phyloP scores from a whole-genome alignment of 73 alveolate genomes.

The Urostyla sp. region DNA sequence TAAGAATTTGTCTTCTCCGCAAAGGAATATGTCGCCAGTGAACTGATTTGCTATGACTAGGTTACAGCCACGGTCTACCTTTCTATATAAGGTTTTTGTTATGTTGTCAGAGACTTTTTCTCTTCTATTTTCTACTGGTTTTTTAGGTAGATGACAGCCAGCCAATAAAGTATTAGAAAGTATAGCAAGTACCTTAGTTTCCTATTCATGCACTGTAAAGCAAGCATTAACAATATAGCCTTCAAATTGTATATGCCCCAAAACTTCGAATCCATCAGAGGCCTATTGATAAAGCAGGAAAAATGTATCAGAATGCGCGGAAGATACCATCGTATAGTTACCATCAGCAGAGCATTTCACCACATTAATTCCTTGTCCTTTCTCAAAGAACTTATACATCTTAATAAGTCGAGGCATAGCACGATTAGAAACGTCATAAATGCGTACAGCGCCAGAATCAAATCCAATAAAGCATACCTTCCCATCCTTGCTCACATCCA shows the following conservation, averaged over 20 bases:
- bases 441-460: constrained; percentile 83
- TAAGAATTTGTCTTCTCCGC: constrained; percentile 92
- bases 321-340: constrained; percentile 57
- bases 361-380: constrained; percentile 37
- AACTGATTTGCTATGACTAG: constrained; percentile 51
- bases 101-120: constrained; percentile 41
- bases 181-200: constrained; percentile 57
- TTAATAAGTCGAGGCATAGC: constrained; percentile 79
- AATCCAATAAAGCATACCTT: constrained; percentile 82
- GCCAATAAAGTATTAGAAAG: constrained; percentile 49
- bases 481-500: constrained; percentile 89
- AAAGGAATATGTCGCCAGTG: constrained; percentile 66
- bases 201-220: constrained; percentile 55
- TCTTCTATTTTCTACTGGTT: constrained; percentile 18
- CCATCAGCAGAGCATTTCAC: constrained; percentile 64
- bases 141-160: constrained; percentile 46
- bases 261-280: constrained; percentile 58
- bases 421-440: constrained; percentile 88
- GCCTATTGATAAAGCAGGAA: constrained; percentile 45
- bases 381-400: constrained; percentile 60
- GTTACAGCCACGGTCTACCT: constrained; percentile 55
- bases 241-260: constrained; percentile 60
- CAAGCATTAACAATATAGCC: constrained; percentile 42
- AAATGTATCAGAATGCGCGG: constrained; percentile 44
- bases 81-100: constrained; percentile 24